Conservation (phyloP, 805 yeast genomes). For the Candida odintsovae region DNA sequence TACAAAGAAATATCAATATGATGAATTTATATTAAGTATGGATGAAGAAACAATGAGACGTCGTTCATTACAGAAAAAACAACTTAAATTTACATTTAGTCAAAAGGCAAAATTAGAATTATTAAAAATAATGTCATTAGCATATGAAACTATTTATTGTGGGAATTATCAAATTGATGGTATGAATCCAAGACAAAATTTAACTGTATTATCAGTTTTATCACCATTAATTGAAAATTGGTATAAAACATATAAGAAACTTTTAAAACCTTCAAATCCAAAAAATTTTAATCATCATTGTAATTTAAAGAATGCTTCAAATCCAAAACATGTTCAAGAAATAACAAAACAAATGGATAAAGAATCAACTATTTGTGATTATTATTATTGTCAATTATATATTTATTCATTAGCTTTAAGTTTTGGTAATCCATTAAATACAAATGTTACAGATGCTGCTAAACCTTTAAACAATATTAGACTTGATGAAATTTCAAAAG, state of each 20-base stretch:
- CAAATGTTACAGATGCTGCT: conserved; percentile 12
- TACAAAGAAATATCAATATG: conserved; percentile 23
- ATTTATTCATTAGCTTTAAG: conserved; percentile 76
- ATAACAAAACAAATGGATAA: conserved; percentile 42
- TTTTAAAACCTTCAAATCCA: conserved; percentile 45
- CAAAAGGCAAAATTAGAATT: conserved; percentile 80
- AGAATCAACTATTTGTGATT: conserved; percentile 76
- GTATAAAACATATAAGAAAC: conserved; percentile 56
- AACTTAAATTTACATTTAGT: conserved; percentile 45
- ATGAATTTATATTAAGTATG: conserved; percentile 24
- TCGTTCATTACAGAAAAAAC: conserved; percentile 21
- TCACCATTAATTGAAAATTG: conserved; percentile 76
- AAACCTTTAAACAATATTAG: conserved; percentile 33
- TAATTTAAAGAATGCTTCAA: conserved; percentile 19
- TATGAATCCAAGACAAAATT: conserved; percentile 53
- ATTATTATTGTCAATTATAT: conserved; percentile 76
- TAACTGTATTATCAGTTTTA: conserved; percentile 65
- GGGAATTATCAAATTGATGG: conserved; percentile 43
- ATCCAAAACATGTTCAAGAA: conserved; percentile 27
- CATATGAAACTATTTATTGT: conserved; percentile 78
- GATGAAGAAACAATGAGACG: conserved; percentile 26
- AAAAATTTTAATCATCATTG: conserved; percentile 31
- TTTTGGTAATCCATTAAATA: conserved; percentile 33
- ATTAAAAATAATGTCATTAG: conserved; percentile 70
- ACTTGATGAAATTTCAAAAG: conserved; percentile 63